Percentiles rank a stretch among this genome's conserved stretches.
These are phyloP conservation scores for Posidonia australis DNA, from an alignment of 106 monocot species.

Conservation along the genomic window DNA sequence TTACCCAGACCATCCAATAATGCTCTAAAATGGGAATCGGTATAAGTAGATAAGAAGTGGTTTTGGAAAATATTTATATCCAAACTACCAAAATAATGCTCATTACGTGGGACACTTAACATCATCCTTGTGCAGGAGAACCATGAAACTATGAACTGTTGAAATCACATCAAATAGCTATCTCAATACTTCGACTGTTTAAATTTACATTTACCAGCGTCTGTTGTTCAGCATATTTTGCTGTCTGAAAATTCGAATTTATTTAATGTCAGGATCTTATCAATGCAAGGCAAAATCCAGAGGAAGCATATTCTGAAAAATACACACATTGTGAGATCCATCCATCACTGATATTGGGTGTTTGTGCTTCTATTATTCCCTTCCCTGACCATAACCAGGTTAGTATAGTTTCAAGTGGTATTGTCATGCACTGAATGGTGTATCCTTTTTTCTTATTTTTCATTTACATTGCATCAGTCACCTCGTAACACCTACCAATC, in stretches of 20 bases:
- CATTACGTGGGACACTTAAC: too few species aligned
- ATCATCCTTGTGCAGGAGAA: too few species aligned
- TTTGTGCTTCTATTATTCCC: conserved; percentile 98
- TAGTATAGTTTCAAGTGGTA: not conserved
- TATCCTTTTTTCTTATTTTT: not conserved
- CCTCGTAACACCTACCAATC: conserved; percentile 99
- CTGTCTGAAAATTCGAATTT: not conserved
- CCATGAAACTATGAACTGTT: too few species aligned
- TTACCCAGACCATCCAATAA: too few species aligned
- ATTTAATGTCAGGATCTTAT: conserved; percentile 64
- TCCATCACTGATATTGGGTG: conserved; percentile 93
- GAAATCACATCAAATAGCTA: too few species aligned
- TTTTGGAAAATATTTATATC: too few species aligned
- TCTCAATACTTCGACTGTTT: too few species aligned
- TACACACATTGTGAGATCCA: conserved; percentile 99
- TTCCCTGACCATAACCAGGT: conserved; percentile 99
- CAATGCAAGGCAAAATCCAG: conserved; percentile 79
- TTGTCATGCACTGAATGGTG: not conserved
- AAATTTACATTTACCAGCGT: too few species aligned
- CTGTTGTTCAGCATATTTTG: not conserved
- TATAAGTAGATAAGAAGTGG: too few species aligned
- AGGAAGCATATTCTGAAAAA: conserved; percentile 84
- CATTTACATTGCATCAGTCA: conserved; percentile 38
- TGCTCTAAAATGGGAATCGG: too few species aligned
- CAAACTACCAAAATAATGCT: too few species aligned